These are phyloP conservation scores for Silene latifolia DNA, from an alignment of 148 eudicot genomes.

Conservation along the genomic window DNA sequence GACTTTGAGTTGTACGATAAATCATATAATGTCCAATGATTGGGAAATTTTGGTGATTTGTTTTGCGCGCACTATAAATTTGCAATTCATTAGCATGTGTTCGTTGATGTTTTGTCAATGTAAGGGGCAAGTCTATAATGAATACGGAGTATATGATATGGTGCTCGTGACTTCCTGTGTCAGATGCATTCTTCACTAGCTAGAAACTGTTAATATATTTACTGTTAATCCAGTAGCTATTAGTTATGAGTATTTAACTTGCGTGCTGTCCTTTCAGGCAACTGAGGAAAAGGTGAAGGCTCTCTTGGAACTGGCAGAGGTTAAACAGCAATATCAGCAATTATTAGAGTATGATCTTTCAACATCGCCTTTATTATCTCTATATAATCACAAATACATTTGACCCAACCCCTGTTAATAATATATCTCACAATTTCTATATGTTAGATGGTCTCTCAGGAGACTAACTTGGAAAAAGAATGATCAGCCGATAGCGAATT, in stretches of 20 bases:
- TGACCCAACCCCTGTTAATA: background rate
- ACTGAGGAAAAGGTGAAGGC: constrained; percentile 87
- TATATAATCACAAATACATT: background rate
- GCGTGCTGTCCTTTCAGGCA: constrained; percentile 39
- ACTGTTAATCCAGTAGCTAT: background rate
- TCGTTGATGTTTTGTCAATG: background rate
- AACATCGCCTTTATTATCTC: background rate
- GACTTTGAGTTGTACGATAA: background rate
- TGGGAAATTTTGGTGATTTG: background rate
- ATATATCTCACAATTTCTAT: background rate
- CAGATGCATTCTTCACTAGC: background rate
- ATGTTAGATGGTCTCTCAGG: no score
- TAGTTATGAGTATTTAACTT: background rate
- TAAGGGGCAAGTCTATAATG: background rate
- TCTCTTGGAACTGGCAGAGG: constrained; percentile 77
- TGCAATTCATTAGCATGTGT: background rate
- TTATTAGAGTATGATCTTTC: constrained; percentile 54
- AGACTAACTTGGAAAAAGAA: no score
- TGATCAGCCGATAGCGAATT: no score
- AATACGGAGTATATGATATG: background rate
- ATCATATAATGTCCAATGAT: background rate
- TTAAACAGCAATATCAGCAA: constrained; percentile 62
- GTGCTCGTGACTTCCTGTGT: background rate
- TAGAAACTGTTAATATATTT: background rate
- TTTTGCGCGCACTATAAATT: background rate